Conservation (phyloP, 306 rosid species). For the Glycine latifolia region DNA sequence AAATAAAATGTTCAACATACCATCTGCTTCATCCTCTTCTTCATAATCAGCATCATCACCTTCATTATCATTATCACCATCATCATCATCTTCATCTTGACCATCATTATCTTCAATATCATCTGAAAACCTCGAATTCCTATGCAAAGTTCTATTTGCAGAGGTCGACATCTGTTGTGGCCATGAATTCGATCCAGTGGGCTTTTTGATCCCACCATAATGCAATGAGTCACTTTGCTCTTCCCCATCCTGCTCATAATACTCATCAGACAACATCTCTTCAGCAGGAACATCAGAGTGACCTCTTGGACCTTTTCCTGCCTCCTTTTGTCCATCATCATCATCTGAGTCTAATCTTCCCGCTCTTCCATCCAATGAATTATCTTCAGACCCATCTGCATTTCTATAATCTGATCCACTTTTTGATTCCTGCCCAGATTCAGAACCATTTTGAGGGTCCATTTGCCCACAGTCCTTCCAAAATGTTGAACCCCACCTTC, state of each 20-base stretch:
- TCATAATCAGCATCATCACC: slow-evolving; percentile 90
- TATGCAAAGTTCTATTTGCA: slow-evolving; percentile 51
- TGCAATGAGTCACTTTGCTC: slow-evolving; percentile 78
- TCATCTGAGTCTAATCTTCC: slow-evolving; percentile 84
- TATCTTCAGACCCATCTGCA: slow-evolving; percentile 74
- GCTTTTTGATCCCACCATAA: slow-evolving; percentile 60
- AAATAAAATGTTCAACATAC: slow-evolving; percentile 54
- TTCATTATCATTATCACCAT: slow-evolving; percentile 50
- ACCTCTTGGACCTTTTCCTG: slow-evolving; percentile 70
- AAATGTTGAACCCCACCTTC: slow-evolving; percentile 97
- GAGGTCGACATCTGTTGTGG: slow-evolving; percentile 61
- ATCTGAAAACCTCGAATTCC: slow-evolving; percentile 66
- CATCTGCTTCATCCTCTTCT: slow-evolving; percentile 90
- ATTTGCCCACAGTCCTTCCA: slow-evolving; percentile 96
- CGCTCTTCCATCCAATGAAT: slow-evolving; percentile 72
- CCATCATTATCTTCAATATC: slow-evolving; percentile 57
- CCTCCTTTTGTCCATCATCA: slow-evolving; percentile 67
- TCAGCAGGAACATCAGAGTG: slow-evolving; percentile 89
- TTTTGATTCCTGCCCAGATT: slow-evolving; percentile 82
- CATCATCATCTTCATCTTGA: slow-evolving; percentile 41
- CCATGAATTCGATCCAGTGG: slow-evolving; percentile 67
- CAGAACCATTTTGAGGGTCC: slow-evolving; percentile 71
- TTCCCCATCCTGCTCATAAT: slow-evolving; percentile 97
- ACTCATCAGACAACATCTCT: slow-evolving; percentile 97
- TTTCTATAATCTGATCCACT: slow-evolving; percentile 77